phyloP scores from a whole-genome alignment of 495 filamentous ascomycete genomes.

The Astrothelium subdiscretum region DNA sequence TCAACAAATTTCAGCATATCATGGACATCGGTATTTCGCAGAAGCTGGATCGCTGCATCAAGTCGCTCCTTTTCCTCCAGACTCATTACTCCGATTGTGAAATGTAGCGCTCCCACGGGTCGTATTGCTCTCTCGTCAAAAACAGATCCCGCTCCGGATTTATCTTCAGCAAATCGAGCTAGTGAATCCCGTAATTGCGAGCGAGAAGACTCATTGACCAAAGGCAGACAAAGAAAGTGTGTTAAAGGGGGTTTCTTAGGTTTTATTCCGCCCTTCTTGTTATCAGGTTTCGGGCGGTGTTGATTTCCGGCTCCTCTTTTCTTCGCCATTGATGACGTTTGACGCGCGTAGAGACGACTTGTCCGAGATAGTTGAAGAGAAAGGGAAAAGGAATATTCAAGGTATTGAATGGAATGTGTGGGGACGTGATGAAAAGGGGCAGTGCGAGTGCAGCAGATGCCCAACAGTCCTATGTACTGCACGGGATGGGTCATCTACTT shows the following conservation, averaged over 20 bases:
- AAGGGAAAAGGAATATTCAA: background rate
- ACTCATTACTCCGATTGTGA: constrained; percentile 82
- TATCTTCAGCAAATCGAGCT: constrained; percentile 42
- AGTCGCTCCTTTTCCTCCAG: constrained; percentile 44
- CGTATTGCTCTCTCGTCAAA: constrained; percentile 54
- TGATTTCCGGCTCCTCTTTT: constrained; percentile 4
- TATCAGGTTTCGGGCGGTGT: background rate
- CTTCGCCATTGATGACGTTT: constrained; percentile 6
- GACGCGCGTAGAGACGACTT: background rate
- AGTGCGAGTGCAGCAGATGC: background rate
- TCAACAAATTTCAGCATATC: constrained; percentile 33
- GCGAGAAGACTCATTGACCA: constrained; percentile 50
- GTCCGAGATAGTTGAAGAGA: background rate
- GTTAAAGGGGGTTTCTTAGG: constrained; percentile 46
- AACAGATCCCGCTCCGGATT: constrained; percentile 26
- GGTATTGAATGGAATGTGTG: background rate
- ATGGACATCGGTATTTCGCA: constrained; percentile 42
- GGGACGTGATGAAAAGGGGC: background rate
- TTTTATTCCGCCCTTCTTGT: background rate
- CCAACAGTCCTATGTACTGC: background rate
- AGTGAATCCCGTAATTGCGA: constrained; percentile 52
- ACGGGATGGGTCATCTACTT: background rate
- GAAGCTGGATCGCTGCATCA: constrained; percentile 43
- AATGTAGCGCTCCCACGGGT: constrained; percentile 69
- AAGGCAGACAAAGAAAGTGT: constrained; percentile 80